phyloP scores from a whole-genome alignment of 2,329 filamentous ascomycete genomes.

The Aspergillus sp. region DNA sequence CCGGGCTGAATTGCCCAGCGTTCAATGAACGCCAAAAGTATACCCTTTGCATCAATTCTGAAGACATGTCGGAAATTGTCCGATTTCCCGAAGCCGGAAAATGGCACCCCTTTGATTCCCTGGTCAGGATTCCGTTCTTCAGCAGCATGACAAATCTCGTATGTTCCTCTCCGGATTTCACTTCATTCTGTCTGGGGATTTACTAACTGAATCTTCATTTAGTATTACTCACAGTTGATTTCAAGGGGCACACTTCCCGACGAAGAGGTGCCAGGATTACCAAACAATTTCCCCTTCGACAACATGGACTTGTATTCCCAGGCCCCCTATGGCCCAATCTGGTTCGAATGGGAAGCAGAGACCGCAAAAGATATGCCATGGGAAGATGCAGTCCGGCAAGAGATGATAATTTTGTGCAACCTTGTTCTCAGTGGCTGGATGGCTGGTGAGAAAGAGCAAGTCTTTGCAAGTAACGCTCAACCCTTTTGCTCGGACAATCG shows the following conservation, averaged over 20 bases:
- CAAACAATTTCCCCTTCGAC: slow-evolving; percentile 20
- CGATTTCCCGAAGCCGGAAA: slow-evolving; percentile 26
- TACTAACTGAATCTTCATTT: not conserved
- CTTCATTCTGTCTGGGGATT: not conserved
- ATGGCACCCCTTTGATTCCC: slow-evolving; percentile 43
- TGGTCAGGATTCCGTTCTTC: slow-evolving; percentile 27
- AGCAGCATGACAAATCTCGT: slow-evolving; percentile 27
- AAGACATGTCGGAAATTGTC: slow-evolving; percentile 19
- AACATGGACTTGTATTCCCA: slow-evolving; percentile 17
- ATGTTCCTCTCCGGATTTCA: slow-evolving; percentile 8
- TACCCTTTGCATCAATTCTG: slow-evolving; percentile 30
- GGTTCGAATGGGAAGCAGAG: slow-evolving; percentile 27
- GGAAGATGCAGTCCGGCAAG: slow-evolving; percentile 23
- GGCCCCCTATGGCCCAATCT: slow-evolving; percentile 26
- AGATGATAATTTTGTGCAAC: slow-evolving; percentile 21
- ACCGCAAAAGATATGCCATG: slow-evolving; percentile 17
- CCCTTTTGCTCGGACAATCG: slow-evolving; percentile 1
- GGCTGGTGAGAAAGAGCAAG: slow-evolving; percentile 10
- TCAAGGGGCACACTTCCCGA: slow-evolving; percentile 17
- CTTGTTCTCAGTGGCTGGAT: slow-evolving; percentile 24
- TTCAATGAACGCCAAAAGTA: slow-evolving; percentile 48
- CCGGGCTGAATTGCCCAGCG: slow-evolving; percentile 42
- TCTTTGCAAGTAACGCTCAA: not conserved
- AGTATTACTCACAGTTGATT: slow-evolving; percentile 29
- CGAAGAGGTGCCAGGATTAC: slow-evolving; percentile 9